These are phyloP conservation scores for Penicillium turbatum DNA, from an alignment of 495 filamentous ascomycete species.

Conservation along the genomic window DNA sequence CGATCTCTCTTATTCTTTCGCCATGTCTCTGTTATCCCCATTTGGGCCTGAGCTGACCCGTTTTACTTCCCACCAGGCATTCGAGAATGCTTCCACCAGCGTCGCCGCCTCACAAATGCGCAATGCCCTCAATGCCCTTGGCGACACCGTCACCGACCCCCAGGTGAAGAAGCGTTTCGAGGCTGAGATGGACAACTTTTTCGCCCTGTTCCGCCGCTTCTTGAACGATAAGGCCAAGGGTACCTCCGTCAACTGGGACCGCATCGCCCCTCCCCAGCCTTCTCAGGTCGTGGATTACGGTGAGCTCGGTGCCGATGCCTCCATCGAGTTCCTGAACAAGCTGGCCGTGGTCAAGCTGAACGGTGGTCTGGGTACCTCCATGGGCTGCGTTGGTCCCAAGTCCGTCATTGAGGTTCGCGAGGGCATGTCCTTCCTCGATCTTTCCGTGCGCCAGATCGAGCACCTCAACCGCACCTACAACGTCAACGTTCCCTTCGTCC, in stretches of 20 bases:
- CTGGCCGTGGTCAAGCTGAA: slow-evolving; percentile 98
- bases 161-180: slow-evolving; percentile 88
- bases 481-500: slow-evolving; percentile 95
- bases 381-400: slow-evolving; percentile 99
- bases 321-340: slow-evolving; percentile 92
- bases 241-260: slow-evolving; percentile 90
- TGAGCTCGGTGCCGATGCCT: slow-evolving; percentile 76
- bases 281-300: slow-evolving; percentile 93
- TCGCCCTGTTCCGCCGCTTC: slow-evolving; percentile 93
- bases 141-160: slow-evolving; percentile 81
- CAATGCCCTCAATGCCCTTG: slow-evolving; percentile 88
- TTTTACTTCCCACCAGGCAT: slow-evolving; percentile 59
- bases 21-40: slow-evolving; percentile 2
- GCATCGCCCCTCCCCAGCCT: slow-evolving; percentile 85
- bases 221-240: slow-evolving; percentile 99
- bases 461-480: slow-evolving; percentile 97
- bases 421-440: slow-evolving; percentile 99
- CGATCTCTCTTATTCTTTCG: neutral
- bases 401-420: slow-evolving; percentile 99
- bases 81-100: slow-evolving; percentile 97
- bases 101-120: slow-evolving; percentile 99
- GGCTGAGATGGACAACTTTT: slow-evolving; percentile 99
- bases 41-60: slow-evolving; percentile 15
- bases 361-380: slow-evolving; percentile 97
- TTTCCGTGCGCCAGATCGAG: slow-evolving; percentile 98